phyloP scores from a whole-genome alignment of 345 rosid genomes.

The Linum lewisii region DNA sequence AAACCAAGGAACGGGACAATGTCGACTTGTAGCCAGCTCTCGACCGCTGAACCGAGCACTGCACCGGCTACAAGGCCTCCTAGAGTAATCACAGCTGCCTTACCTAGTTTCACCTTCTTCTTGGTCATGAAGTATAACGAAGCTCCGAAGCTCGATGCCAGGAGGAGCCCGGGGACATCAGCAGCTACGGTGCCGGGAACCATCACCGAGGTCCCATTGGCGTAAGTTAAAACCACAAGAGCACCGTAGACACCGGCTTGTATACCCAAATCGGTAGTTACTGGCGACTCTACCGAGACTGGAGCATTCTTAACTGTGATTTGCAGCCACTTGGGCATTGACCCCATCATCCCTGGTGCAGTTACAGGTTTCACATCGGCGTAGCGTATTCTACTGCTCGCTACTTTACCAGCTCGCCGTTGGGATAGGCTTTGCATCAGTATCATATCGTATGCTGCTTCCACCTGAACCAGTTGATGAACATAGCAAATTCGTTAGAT shows the following conservation, averaged over 20 bases:
- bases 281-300: constrained; percentile 61
- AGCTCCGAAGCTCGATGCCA: constrained; percentile 84
- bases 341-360: constrained; percentile 36
- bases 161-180: constrained; percentile 75
- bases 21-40: constrained; percentile 95
- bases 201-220: constrained; percentile 48
- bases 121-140: constrained; percentile 84
- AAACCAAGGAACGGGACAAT: constrained; percentile 77
- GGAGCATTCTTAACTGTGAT: constrained; percentile 46
- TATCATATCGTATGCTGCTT: constrained; percentile 96
- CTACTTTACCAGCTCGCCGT: constrained; percentile 84
- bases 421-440: constrained; percentile 90
- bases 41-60: constrained; percentile 78
- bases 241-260: constrained; percentile 95
- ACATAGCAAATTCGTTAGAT: not conserved
- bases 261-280: constrained; percentile 54
- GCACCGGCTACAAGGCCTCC: constrained; percentile 98
- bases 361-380: constrained; percentile 77
- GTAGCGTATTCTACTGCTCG: constrained; percentile 58
- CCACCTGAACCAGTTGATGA: constrained; percentile 36
- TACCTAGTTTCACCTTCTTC: constrained; percentile 76
- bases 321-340: constrained; percentile 71
- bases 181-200: constrained; percentile 46
- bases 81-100: constrained; percentile 67
- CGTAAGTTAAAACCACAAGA: constrained; percentile 66